phyloP scores from a whole-genome alignment of 192 early-diverging fungal species.

The Piromyces sp. region DNA sequence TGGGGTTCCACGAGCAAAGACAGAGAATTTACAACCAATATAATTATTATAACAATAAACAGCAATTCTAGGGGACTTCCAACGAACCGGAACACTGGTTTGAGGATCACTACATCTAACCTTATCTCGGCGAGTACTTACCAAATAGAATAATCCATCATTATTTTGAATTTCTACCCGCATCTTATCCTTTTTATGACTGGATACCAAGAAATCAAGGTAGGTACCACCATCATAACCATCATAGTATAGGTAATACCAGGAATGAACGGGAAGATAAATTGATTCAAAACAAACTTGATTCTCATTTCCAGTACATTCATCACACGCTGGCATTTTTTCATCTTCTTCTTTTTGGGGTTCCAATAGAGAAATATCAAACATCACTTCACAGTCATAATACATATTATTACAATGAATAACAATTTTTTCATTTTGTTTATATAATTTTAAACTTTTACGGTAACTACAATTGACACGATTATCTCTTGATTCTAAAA shows the following conservation, averaged over 20 bases:
- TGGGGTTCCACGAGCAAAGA: background rate
- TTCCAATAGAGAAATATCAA: background rate
- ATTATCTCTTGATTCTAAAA: background rate
- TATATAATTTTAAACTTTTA: background rate
- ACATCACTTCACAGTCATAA: background rate
- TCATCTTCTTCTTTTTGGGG: background rate
- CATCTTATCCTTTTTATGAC: background rate
- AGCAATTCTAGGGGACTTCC: background rate
- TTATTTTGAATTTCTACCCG: background rate
- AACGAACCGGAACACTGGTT: background rate
- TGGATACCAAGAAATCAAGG: background rate
- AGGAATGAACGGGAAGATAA: background rate
- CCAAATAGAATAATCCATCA: background rate
- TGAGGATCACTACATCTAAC: background rate
- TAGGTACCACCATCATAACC: background rate
- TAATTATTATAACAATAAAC: background rate
- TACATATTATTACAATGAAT: background rate
- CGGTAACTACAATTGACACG: background rate
- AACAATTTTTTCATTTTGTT: background rate
- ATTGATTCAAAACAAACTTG: background rate
- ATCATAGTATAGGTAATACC: background rate
- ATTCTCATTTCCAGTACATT: background rate
- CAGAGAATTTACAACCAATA: background rate
- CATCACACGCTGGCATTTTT: background rate
- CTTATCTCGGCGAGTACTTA: background rate